Conservation (phyloP, 2,329 filamentous ascomycete genomes). For the Teratosphaeria zuluensis region DNA sequence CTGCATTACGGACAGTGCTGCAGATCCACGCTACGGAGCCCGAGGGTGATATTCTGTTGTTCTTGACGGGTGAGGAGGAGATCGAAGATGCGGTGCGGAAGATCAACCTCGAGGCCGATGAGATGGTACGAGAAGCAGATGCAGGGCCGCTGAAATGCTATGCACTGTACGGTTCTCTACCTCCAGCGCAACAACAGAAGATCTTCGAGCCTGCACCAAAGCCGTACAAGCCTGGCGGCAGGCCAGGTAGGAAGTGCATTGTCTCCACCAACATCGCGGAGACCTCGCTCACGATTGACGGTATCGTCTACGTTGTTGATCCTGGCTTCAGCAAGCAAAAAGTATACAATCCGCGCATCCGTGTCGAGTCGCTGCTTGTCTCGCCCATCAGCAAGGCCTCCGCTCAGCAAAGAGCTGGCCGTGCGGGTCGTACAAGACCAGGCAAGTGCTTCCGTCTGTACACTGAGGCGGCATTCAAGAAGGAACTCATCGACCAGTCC, state of each 20-base stretch:
- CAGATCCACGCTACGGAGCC: constrained; percentile 92
- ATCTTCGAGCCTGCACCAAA: constrained; percentile 87
- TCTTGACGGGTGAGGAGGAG: constrained; percentile 95
- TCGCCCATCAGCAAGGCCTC: constrained; percentile 97
- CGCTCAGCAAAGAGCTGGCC: constrained; percentile 92
- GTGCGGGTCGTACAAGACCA: constrained; percentile 95
- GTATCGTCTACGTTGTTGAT: constrained; percentile 98
- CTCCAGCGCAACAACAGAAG: constrained; percentile 83
- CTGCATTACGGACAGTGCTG: constrained; percentile 83
- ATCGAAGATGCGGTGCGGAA: constrained; percentile 95
- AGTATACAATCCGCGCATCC: constrained; percentile 93
- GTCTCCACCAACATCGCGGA: constrained; percentile 97
- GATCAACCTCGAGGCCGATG: constrained; percentile 81
- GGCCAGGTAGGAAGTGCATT: constrained; percentile 86
- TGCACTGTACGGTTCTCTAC: constrained; percentile 86
- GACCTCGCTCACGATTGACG: constrained; percentile 93
- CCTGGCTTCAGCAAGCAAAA: constrained; percentile 99
- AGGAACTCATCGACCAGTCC: constrained; percentile 94
- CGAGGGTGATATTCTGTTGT: constrained; percentile 87
- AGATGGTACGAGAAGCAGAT: constrained; percentile 83
- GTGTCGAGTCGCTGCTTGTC: constrained; percentile 93
- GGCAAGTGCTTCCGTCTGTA: constrained; percentile 98
- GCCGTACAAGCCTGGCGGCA: constrained; percentile 62
- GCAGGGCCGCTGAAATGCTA: constrained; percentile 84
- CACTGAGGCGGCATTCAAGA: constrained; percentile 92